These are phyloP conservation scores for Phoma sp. DNA, from an alignment of 2,329 filamentous ascomycete genomes.

Conservation along the genomic window DNA sequence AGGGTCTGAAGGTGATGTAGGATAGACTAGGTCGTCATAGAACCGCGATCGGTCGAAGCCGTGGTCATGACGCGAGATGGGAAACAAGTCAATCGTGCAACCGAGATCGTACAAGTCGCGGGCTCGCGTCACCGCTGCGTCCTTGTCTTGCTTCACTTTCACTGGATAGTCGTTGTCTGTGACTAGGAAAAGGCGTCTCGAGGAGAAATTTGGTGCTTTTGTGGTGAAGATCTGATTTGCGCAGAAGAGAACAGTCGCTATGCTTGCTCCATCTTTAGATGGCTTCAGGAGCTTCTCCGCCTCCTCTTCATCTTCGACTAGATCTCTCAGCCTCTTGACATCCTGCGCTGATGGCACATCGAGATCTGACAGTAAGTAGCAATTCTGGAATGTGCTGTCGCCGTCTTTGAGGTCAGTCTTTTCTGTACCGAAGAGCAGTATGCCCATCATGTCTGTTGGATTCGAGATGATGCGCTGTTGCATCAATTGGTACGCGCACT, in stretches of 20 bases:
- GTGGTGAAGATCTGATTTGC: slow-evolving; percentile 97
- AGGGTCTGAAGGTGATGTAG: slow-evolving; percentile 69
- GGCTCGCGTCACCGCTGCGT: slow-evolving; percentile 82
- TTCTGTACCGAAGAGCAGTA: slow-evolving; percentile 89
- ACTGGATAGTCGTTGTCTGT: slow-evolving; percentile 89
- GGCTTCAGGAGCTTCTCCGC: slow-evolving; percentile 73
- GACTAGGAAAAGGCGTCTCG: slow-evolving; percentile 90
- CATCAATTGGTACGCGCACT: slow-evolving; percentile 95
- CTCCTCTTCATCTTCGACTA: slow-evolving; percentile 82
- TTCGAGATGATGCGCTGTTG: slow-evolving; percentile 98
- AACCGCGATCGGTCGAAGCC: slow-evolving; percentile 85
- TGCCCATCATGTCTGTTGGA: slow-evolving; percentile 96
- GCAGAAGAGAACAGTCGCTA: slow-evolving; percentile 91
- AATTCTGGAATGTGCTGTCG: slow-evolving; percentile 79
- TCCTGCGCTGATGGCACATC: slow-evolving; percentile 87
- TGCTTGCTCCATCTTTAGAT: slow-evolving; percentile 72
- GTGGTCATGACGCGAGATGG: slow-evolving; percentile 75
- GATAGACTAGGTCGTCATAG: slow-evolving; percentile 96
- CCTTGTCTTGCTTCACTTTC: slow-evolving; percentile 73
- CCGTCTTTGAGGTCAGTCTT: slow-evolving; percentile 62
- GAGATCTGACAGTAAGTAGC: slow-evolving; percentile 88
- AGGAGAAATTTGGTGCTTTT: slow-evolving; percentile 92
- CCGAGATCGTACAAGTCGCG: slow-evolving; percentile 96
- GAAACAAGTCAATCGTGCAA: slow-evolving; percentile 90
- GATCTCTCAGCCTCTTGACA: slow-evolving; percentile 76